Base-by-base conservation (phyloP, 1,284 basidiomycete species). In the Sphagnurus paluster region DNA sequence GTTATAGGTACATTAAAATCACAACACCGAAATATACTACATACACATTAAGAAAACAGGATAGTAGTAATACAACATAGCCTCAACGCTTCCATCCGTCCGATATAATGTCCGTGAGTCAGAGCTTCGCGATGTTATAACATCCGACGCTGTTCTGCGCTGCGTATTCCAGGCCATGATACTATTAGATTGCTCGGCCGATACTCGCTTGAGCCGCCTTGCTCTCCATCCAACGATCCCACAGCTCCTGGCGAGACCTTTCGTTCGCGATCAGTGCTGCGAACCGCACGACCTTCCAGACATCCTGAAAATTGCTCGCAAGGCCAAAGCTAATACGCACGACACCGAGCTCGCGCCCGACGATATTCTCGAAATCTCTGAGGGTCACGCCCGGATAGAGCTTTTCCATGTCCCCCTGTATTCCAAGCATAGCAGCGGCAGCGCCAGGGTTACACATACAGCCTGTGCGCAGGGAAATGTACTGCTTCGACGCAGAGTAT, bases 381-480 rank as follows among this genome's bases (percentile, higher is more conserved):
- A 85, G 72, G 4, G 79, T 84, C 21, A 79, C 74, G 4, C 83
- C 82, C 1, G 72, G 67, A 49, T 75, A 78, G 0, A 89, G 70
- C 11, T 62, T 64, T n/a, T 70, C 66, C 86, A 90, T 90, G 49
- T 81, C 73, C n/a, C 75, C 71, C 48, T 80, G 67, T 25, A 90
- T 75, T 0, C 81, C 84, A 2, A 90, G 73, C 4, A 89, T 68
- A 2, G 82, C 76, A 0, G 86, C 81, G 0, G 87, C 85, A 9
- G 82, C 88, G 5, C 89, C 89, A 4, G 89, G 86, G 53, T 91
- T 91, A 59, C 90, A 92, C 76, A 92, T 84, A 60, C 89, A 91
- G 0, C 89, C 89, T 1, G 88, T 88, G 33, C 89, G 79, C 13
- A 92, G 66, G 9, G 87, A 87, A 49, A 92, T 82, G 44, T 73